Base-by-base conservation (phyloP, 345 rosid species). In the Heritiera fomes region DNA sequence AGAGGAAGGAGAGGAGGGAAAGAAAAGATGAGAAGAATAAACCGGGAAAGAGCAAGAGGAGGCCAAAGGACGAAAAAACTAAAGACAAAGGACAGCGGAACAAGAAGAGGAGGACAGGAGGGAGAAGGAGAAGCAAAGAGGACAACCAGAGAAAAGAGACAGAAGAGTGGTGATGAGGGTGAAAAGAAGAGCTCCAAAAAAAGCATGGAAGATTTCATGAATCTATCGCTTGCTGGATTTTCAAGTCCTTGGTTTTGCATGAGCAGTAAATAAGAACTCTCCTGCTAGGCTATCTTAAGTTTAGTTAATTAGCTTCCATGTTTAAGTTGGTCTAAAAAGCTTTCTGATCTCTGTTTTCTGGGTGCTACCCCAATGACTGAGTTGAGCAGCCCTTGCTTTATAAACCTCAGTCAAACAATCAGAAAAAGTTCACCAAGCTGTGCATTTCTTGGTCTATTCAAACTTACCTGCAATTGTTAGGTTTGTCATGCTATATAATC, bases 1-100 rank as follows among this genome's bases (percentile, higher is more conserved):
- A 34, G 50, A 76, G 43, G 71, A 81, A 32, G 75, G 69, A 71
- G 64, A 34, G 38, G 38, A 61, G 17, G 65, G 20, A 34, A 14
- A 2, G 43, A 40, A 40, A 5, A 40, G 4, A 40, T 2, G 5
- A 5, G n/a, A 38, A 8, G n/a, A 38, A 8, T 17, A 64, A 10
- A 7, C 70, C 1, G 3, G 41, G 8, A n/a, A 17, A 40, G 11
- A 46, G 11, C 38, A 7, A 53, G 58, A 53, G n/a, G 15, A 66
- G 7, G 58, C 15, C 38, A 53, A 14, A 53, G 15, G 58, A 53
- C 15, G 15, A 18, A 5, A 18, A 53, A 23, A 23, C 28, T 23
- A 23, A 23, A 23, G 28, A 23, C 28, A 23, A 53, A 53, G 58
- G n/a, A 53, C n/a, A 15, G 58, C 58, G 15, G 58, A 53, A 32